A percentile compares a stretch with the other conserved stretches of the same genome.
These are phyloP conservation scores for Papiliotrema flavescens DNA, from an alignment of 1,284 basidiomycete genomes.

Conservation along the genomic window DNA sequence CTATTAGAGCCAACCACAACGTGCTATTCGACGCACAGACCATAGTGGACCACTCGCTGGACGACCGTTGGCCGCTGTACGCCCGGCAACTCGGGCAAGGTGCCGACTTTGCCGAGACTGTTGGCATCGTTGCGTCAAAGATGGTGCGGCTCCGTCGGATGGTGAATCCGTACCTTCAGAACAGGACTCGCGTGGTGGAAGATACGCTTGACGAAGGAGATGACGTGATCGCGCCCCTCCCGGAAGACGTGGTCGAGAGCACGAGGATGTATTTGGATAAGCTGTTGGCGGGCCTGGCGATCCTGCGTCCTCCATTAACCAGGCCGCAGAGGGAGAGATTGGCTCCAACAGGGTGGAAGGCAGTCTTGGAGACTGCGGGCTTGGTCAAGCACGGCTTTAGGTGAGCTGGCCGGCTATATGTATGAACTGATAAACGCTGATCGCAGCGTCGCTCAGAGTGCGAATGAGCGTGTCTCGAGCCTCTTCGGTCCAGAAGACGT, in stretches of 20 bases:
- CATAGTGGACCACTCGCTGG: neutral
- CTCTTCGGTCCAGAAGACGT: neutral
- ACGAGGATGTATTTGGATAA: conserved; percentile 3
- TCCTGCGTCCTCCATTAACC: neutral
- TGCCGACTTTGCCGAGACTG: neutral
- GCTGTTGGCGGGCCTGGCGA: conserved; percentile 6
- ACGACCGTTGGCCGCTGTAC: conserved; percentile 1
- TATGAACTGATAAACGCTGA: neutral
- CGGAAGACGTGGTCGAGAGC: neutral
- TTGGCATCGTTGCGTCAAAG: neutral
- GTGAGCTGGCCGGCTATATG: too few species aligned
- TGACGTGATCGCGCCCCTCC: conserved; percentile 1
- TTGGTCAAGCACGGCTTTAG: neutral
- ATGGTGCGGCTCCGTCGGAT: neutral
- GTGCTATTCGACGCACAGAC: too few species aligned
- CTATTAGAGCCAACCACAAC: too few species aligned
- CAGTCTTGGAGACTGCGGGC: neutral
- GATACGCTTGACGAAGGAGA: neutral
- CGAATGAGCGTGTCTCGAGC: neutral
- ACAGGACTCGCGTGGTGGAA: neutral
- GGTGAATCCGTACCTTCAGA: neutral
- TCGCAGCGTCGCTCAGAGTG: neutral
- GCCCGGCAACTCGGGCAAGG: neutral
- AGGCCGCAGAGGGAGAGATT: neutral
- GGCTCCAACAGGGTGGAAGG: neutral